Evolutionary conservation across 2,329 filamentous ascomycete species (phyloP), one percentile per base, ranked within the genome.

Genomic region (Volutella citrinella): DNA sequence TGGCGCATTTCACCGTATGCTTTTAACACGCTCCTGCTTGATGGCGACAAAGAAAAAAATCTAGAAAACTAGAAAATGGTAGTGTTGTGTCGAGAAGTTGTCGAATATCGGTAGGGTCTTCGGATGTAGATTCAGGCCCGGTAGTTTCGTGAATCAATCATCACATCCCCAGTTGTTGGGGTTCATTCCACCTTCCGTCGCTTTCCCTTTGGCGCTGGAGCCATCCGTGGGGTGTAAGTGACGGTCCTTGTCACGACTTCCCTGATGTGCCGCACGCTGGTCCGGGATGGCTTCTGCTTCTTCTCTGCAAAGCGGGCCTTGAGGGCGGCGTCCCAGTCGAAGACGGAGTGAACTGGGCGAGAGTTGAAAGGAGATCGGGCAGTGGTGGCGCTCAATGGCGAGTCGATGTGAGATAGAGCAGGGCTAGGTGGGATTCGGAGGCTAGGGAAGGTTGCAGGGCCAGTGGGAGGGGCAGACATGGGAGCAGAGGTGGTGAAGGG

Each of bases 191-290:
- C 61, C 70, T 87, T 94, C 68, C 90, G 83, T 67, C 89, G 80
- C 76, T 96, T 97, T 46, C 90, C 90, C 62, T 90, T 90, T 7
- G 89, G 91, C 22, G 90, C 88, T 16, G 90, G 87, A 47, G 89
- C 86, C 68, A 97, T 87, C 46, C 82, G 74, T 42, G 80, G 84
- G 59, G 87, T 95, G 64, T 94, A 95, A 24, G 87, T 95, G 40
- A 95, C 87, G 12, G 89, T 96, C 49, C 89, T 78, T n/a, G 90
- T 96, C 33, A 96, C 86, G 5, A 96, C 88, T 61, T 96, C 89
- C 34, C 87, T 74, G 38, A 96, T 88, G 55, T 84, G 75, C 40
- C 82, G 77, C 36, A 82, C 70, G 50, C 72, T 81, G 19, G 80
- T 80, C 46, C 73, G 75, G 24, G 76, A 68, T 12, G 72, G 56